Evolutionary conservation across 2,329 filamentous ascomycete species (phyloP), one percentile per base, ranked within the genome.

Genomic region (Penicillium sp.): DNA sequence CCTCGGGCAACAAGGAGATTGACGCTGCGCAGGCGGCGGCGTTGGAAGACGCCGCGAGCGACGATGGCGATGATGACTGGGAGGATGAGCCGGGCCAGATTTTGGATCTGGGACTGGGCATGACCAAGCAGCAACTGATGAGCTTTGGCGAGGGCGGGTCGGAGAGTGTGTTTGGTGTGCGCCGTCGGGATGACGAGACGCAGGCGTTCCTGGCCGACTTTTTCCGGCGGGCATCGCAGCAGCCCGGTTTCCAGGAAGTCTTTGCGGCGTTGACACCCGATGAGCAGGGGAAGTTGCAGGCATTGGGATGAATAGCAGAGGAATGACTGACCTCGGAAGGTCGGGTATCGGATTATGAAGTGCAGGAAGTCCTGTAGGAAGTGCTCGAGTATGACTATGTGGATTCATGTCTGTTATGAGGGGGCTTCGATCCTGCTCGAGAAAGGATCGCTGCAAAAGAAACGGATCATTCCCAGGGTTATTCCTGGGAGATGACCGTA

Each of bases 101-200:
- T 2, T 80, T 96, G 13, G 93, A 96, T 75, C 85, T 97, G n/a
- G 88, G 87, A 45, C 81, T 90, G 13, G 88, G 85, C 3, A 79
- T 84, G 28, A 89, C 86, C 44, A 91, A 91, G 76, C 83, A 86
- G 22, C 91, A 96, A 63, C 84, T 97, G 49, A 96, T 97, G 91
- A 86, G 88, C 1, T 92, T 86, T 71, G 85, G 87, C 49, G 83
- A 84, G 17, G 77, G 74, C 2, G 83, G 80, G 0, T 81, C 82
- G 2, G 84, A 84, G 53, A 76, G 76, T 2, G 79, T 81, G 0
- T 79, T 79, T 50, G 75, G 75, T 3, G 78, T 77, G 58, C 87
- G 93, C 57, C 87, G 90, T 72, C 86, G 89, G 37, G 94, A 98
- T 74, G 92, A 97, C 73, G 93, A 97, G 82, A 97, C 93, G 8